phyloP scores from a whole-genome alignment of 2,329 filamentous ascomycete genomes.

The Magnaporthales sp. region DNA sequence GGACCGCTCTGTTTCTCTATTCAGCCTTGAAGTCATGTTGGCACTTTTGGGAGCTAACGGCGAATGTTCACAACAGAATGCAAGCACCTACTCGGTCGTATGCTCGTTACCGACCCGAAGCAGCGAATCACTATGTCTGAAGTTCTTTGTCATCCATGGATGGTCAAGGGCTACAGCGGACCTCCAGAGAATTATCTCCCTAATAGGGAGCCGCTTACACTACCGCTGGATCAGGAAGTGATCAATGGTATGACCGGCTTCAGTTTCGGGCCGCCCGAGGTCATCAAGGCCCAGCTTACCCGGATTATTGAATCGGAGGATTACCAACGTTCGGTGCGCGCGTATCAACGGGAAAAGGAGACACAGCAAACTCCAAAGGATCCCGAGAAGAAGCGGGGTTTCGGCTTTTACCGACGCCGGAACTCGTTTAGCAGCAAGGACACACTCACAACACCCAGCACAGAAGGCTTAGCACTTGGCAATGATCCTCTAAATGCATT shows the following conservation, averaged over 20 bases:
- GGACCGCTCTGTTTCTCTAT: background rate
- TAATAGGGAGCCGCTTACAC: slow-evolving; percentile 69
- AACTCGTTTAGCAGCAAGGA: slow-evolving; percentile 86
- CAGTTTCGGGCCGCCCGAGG: slow-evolving; percentile 84
- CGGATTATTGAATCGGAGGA: slow-evolving; percentile 89
- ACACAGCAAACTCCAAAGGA: slow-evolving; percentile 48
- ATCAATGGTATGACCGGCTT: slow-evolving; percentile 95
- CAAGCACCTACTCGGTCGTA: slow-evolving; percentile 82
- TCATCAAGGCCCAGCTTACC: slow-evolving; percentile 72
- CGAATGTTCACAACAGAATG: slow-evolving; percentile 56
- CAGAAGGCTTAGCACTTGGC: slow-evolving; percentile 74
- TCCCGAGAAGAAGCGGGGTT: slow-evolving; percentile 76
- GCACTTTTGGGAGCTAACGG: background rate
- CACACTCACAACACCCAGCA: slow-evolving; percentile 74
- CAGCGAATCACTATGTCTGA: slow-evolving; percentile 81
- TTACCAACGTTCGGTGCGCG: slow-evolving; percentile 75
- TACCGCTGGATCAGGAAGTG: slow-evolving; percentile 75
- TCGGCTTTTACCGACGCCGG: slow-evolving; percentile 87
- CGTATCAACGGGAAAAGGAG: slow-evolving; percentile 60
- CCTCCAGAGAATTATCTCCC: slow-evolving; percentile 88
- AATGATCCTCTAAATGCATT: slow-evolving; percentile 88
- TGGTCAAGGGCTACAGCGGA: slow-evolving; percentile 80
- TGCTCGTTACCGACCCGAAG: slow-evolving; percentile 90
- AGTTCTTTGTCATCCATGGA: slow-evolving; percentile 93
- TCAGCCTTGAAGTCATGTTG: background rate